These are phyloP conservation scores for Diutina ranongensis DNA, from an alignment of 1,139 yeast species.

Conservation along the genomic window DNA sequence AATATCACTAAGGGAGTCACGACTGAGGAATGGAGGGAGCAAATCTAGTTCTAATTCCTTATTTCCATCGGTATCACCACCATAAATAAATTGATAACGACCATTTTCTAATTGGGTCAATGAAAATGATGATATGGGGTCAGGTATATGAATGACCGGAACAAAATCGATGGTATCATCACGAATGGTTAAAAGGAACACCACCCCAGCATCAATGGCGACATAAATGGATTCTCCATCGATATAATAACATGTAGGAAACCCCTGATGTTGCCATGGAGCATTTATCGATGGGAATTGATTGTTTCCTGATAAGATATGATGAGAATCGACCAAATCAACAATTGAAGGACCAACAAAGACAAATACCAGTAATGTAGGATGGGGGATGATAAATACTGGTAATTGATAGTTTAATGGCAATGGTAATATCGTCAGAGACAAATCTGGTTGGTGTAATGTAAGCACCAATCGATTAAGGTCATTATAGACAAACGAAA, in stretches of 20 bases:
- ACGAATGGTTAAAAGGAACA: neutral
- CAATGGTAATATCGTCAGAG: neutral
- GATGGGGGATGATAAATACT: neutral
- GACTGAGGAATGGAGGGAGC: neutral
- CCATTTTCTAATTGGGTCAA: neutral
- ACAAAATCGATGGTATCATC: neutral
- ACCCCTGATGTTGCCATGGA: neutral
- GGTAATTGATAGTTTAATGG: neutral
- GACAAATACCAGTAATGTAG: neutral
- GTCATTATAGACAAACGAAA: neutral
- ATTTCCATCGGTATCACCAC: constrained; percentile 4
- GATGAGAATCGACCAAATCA: neutral
- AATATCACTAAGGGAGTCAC: neutral
- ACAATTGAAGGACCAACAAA: neutral
- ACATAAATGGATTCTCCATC: neutral
- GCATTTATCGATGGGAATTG: neutral
- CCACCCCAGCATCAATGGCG: neutral
- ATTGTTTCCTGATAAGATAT: no score
- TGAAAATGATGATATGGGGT: neutral
- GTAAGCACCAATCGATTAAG: neutral
- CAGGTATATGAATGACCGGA: neutral
- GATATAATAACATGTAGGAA: neutral
- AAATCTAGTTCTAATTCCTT: constrained; percentile 1
- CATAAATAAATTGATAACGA: constrained; percentile 3
- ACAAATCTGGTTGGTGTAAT: neutral